Conservation (phyloP, 176 grass and related monocot species). For the Aegilops sharonensis region DNA sequence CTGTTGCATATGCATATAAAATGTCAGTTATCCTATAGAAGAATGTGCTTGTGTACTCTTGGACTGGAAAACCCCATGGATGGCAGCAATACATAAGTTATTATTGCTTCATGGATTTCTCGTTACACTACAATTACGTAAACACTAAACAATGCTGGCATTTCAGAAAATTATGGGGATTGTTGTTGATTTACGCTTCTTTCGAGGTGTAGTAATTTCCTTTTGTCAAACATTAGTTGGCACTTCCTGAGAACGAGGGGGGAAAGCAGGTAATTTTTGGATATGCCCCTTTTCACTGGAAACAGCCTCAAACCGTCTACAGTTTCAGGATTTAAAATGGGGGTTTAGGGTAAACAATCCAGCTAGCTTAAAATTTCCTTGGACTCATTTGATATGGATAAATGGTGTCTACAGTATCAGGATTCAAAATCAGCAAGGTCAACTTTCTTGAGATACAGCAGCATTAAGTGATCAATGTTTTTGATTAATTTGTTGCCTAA, state of each 20-base stretch:
- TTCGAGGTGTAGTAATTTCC: not conserved
- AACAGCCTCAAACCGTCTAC: not conserved
- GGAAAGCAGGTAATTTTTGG: not conserved
- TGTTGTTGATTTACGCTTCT: slow-evolving; percentile 2
- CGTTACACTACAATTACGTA: not conserved
- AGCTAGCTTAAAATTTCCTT: not conserved
- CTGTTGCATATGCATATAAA: slow-evolving; percentile 51
- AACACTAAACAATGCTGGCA: not conserved
- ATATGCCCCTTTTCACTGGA: slow-evolving; percentile 3
- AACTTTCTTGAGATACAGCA: not conserved
- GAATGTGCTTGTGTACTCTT: not conserved
- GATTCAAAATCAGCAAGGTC: not conserved
- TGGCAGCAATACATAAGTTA: not conserved
- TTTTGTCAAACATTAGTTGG: slow-evolving; percentile 12
- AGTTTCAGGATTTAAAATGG: slow-evolving; percentile 16
- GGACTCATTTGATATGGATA: not conserved
- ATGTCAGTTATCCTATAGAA: slow-evolving; percentile 28
- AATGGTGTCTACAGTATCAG: not conserved
- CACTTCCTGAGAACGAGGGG: not conserved
- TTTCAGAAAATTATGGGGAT: slow-evolving; percentile 14
- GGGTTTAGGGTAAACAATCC: not conserved
- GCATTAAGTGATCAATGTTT: not conserved
- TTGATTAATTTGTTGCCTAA: slow-evolving; percentile 15
- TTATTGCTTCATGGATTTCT: slow-evolving; percentile 2
- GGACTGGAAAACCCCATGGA: not conserved